Conservation (phyloP, 2,329 filamentous ascomycete genomes). For the Claviceps spartinae region DNA sequence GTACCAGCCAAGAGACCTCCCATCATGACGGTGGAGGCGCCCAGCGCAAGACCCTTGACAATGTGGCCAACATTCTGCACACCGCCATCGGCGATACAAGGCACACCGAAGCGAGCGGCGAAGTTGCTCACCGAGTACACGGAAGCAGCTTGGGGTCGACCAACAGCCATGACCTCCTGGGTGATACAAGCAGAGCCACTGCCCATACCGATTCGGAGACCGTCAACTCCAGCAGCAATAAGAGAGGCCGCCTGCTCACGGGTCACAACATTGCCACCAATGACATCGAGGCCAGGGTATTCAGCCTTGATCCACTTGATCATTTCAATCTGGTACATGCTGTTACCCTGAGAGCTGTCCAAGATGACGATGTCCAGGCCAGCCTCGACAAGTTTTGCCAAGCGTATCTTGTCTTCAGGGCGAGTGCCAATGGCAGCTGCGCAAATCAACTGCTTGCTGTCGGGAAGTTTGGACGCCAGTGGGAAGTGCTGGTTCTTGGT, state of each 20-base stretch:
- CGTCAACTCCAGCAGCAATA: constrained; percentile 89
- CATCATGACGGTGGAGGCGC: constrained; percentile 98
- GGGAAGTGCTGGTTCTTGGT: constrained; percentile 99
- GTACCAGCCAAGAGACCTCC: constrained; percentile 93
- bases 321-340: constrained; percentile 98
- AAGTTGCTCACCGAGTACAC: constrained; percentile 85
- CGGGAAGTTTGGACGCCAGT: constrained; percentile 84
- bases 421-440: constrained; percentile 92
- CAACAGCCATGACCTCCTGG: constrained; percentile 98
- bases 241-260: constrained; percentile 86
- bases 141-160: constrained; percentile 85
- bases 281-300: constrained; percentile 79
- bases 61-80: constrained; percentile 98
- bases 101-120: constrained; percentile 84
- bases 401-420: constrained; percentile 77
- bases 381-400: constrained; percentile 81
- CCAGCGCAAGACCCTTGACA: constrained; percentile 91
- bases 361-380: constrained; percentile 91
- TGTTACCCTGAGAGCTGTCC: constrained; percentile 95
- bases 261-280: constrained; percentile 96
- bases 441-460: constrained; percentile 95
- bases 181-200: constrained; percentile 97
- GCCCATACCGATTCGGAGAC: constrained; percentile 96
- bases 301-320: constrained; percentile 87
- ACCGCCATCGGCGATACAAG: constrained; percentile 94